A percentile compares a stretch with the other conserved stretches of the same genome.
phyloP scores from a whole-genome alignment of 768 basidiomycete species.

The Russula olivacea region DNA sequence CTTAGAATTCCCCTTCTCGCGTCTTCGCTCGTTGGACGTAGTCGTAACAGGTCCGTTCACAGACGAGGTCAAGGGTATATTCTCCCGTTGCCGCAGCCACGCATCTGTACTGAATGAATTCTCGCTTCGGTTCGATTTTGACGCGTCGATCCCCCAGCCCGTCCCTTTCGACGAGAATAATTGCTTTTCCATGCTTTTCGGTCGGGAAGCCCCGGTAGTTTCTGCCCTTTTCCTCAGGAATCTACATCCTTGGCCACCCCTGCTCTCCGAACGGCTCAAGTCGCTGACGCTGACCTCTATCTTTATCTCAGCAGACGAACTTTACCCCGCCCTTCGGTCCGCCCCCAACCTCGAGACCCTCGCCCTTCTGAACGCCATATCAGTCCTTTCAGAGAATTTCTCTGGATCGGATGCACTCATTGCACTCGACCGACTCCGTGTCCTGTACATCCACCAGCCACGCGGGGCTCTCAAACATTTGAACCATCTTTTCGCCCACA shows the following conservation, averaged over 20 bases:
- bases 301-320: slow-evolving; percentile 19
- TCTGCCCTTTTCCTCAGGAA: slow-evolving; percentile 17
- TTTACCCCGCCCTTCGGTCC: slow-evolving; percentile 20
- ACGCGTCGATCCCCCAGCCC: slow-evolving; percentile 17
- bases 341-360: slow-evolving; percentile 17
- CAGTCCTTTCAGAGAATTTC: slow-evolving; percentile 15
- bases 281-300: slow-evolving; percentile 15
- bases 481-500: slow-evolving; percentile 12
- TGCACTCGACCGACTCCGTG: slow-evolving; percentile 16
- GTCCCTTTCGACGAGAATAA: slow-evolving; percentile 14
- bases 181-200: slow-evolving; percentile 18
- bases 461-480: slow-evolving; percentile 17
- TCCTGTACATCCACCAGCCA: slow-evolving; percentile 15
- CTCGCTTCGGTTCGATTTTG: slow-evolving; percentile 22
- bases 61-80: slow-evolving; percentile 22
- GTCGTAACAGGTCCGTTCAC: slow-evolving; percentile 9
- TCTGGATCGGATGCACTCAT: slow-evolving; percentile 12
- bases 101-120: slow-evolving; percentile 21
- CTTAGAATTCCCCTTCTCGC: slow-evolving; percentile 10
- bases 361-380: slow-evolving; percentile 18
- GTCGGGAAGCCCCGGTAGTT: slow-evolving; percentile 6
- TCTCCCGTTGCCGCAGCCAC: slow-evolving; percentile 19
- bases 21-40: slow-evolving; percentile 8
- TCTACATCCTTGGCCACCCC: slow-evolving; percentile 17
- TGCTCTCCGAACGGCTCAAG: slow-evolving; percentile 19